Evolutionary conservation across 352 stramenopile genomes (phyloP).

Genomic region (Phytophthora quininea): DNA sequence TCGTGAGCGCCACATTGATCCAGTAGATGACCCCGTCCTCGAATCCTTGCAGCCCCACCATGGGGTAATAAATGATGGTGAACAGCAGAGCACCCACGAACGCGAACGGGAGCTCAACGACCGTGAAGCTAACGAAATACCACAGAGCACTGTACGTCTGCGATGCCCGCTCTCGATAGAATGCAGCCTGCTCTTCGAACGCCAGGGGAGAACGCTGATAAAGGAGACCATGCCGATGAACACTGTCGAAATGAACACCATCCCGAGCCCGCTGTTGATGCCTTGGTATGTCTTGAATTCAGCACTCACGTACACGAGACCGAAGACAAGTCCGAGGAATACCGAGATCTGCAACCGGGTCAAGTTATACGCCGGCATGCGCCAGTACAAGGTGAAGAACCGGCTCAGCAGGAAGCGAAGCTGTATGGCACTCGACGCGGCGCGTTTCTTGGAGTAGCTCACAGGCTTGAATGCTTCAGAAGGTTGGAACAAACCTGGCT

Average conservation of each 20-base stretch:
- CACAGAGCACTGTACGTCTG: constrained; percentile 37
- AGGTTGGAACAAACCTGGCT: constrained; percentile 30
- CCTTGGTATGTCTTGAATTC: constrained; percentile 42
- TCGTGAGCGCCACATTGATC: constrained; percentile 45
- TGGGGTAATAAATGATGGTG: constrained; percentile 73
- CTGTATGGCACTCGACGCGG: constrained; percentile 24
- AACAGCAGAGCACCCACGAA: constrained; percentile 47
- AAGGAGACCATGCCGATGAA: constrained; percentile 74
- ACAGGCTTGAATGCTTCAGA: constrained; percentile 25
- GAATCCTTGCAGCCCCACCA: constrained; percentile 87
- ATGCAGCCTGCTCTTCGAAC: constrained; percentile 78
- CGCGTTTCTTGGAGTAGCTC: constrained; percentile 36
- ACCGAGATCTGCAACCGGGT: constrained; percentile 61
- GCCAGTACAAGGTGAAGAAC: constrained; percentile 47
- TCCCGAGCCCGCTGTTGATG: constrained; percentile 49
- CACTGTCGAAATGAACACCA: constrained; percentile 78
- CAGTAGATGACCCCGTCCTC: constrained; percentile 42
- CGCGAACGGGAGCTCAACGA: constrained; percentile 40
- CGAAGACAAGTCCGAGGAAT: constrained; percentile 73
- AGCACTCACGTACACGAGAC: constrained; percentile 54
- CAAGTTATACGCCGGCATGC: constrained; percentile 71
- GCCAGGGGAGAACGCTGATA: constrained; percentile 71
- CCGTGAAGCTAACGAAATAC: constrained; percentile 62
- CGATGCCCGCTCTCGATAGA: constrained; percentile 67
- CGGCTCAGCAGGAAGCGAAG: constrained; percentile 37